These are phyloP conservation scores for Limnomonas spitsbergensis DNA, from an alignment of 139 green algal species.

Conservation along the genomic window DNA sequence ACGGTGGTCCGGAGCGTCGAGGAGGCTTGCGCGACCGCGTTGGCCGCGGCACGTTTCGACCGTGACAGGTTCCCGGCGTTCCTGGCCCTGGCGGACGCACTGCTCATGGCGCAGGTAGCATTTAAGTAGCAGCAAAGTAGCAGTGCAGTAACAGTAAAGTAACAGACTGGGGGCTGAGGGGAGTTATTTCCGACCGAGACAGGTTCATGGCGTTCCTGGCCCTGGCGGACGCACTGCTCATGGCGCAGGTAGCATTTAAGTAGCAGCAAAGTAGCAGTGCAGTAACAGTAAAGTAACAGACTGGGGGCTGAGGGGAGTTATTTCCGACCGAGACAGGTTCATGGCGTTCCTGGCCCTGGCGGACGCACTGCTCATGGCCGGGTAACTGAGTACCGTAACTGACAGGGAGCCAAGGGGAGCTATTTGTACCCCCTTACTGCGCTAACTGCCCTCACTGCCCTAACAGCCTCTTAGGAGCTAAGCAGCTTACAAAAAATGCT, in stretches of 20 bases:
- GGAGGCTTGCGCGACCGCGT: not conserved
- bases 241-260: constrained; percentile 16
- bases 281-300: no score
- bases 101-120: constrained; percentile 26
- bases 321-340: constrained; percentile 19
- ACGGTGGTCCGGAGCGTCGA: constrained; percentile 3
- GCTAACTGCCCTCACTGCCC: no score
- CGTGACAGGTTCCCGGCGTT: constrained; percentile 27
- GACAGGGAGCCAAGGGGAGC: no score
- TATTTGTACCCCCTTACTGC: no score
- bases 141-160: no score
- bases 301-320: no score
- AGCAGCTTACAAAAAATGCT: no score
- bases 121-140: no score
- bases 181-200: constrained; percentile 14
- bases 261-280: no score
- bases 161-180: no score
- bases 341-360: constrained; percentile 29
- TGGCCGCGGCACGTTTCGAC: constrained; percentile 20
- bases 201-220: constrained; percentile 29
- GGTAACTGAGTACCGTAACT: no score
- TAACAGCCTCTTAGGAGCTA: no score
- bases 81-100: constrained; percentile 26
- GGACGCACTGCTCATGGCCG: constrained; percentile 30
- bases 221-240: constrained; percentile 32